Conservation (phyloP, 1,284 basidiomycete genomes). For the Ganoderma lucidum region DNA sequence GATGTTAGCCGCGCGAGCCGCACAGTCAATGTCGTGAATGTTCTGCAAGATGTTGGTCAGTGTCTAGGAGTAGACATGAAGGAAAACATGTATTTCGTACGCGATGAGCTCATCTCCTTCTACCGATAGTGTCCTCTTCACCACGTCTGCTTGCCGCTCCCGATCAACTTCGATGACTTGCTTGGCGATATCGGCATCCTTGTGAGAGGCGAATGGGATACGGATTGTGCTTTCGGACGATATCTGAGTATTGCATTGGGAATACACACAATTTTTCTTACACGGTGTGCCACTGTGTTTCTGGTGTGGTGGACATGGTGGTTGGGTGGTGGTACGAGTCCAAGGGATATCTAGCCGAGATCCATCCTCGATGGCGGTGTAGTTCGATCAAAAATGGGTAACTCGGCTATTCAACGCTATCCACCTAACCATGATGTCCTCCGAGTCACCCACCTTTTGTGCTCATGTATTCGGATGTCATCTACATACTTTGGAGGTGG, state of each 20-base stretch:
- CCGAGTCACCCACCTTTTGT: not conserved
- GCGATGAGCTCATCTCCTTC: slow-evolving; percentile 74
- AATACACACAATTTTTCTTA: slow-evolving; percentile 26
- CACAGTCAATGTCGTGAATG: slow-evolving; percentile 79
- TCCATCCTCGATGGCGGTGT: slow-evolving; percentile 9
- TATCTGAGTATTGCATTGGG: slow-evolving; percentile 9
- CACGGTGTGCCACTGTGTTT: slow-evolving; percentile 42
- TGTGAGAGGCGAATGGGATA: slow-evolving; percentile 77
- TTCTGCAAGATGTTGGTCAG: slow-evolving; percentile 49
- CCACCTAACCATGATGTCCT: not conserved
- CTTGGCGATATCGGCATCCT: slow-evolving; percentile 82
- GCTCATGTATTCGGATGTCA: not conserved
- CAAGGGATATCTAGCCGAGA: slow-evolving; percentile 14
- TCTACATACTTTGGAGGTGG: not conserved
- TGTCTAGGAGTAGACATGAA: slow-evolving; percentile 6
- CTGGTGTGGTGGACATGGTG: slow-evolving; percentile 37
- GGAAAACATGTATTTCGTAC: slow-evolving; percentile 50
- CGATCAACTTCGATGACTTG: slow-evolving; percentile 86
- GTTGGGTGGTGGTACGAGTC: slow-evolving; percentile 36
- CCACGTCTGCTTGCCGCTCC: slow-evolving; percentile 82
- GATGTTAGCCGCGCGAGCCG: slow-evolving; percentile 83
- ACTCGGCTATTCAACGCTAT: not conserved
- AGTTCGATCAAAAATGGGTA: not conserved
- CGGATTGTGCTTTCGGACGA: slow-evolving; percentile 62
- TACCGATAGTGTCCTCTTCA: slow-evolving; percentile 72